Percentiles rank a stretch among this genome's conserved stretches.
phyloP scores from a whole-genome alignment of 2,329 filamentous ascomycete species.

The Verticillium albo-atrum region DNA sequence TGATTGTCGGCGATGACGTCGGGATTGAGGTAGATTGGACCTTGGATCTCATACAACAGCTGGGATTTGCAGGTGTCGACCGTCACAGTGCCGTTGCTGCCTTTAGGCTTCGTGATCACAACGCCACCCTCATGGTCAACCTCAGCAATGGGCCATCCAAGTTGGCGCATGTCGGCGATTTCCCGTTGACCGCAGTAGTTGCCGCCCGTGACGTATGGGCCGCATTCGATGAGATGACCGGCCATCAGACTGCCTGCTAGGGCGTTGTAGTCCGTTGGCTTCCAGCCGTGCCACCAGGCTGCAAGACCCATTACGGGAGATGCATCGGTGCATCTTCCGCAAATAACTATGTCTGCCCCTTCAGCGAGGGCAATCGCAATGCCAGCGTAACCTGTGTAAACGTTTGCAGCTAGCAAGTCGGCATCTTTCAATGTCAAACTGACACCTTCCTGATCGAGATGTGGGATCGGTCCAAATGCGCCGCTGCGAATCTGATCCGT shows the following conservation, averaged over 20 bases:
- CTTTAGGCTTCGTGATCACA: conserved; percentile 28
- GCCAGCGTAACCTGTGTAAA: conserved; percentile 45
- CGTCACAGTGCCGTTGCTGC: conserved; percentile 31
- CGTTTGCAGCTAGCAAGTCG: conserved; percentile 33
- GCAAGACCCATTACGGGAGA: conserved; percentile 52
- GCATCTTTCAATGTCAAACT: conserved; percentile 3
- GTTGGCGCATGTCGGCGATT: conserved; percentile 21
- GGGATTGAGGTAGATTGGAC: conserved; percentile 41
- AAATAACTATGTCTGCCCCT: conserved; percentile 44
- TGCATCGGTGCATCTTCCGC: conserved; percentile 43
- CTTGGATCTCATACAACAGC: conserved; percentile 45
- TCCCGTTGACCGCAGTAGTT: conserved; percentile 50
- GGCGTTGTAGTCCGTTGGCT: conserved; percentile 37
- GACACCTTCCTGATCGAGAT: conserved; percentile 11
- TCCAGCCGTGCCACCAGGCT: conserved; percentile 52
- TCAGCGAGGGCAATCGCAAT: conserved; percentile 36
- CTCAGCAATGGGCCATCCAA: conserved; percentile 33
- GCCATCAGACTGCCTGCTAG: conserved; percentile 47
- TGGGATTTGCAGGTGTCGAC: conserved; percentile 35
- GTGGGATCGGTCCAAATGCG: conserved; percentile 8
- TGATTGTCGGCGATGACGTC: conserved; percentile 40
- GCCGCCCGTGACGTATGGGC: conserved; percentile 46
- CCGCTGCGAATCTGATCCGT: conserved; percentile 14
- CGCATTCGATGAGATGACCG: conserved; percentile 51
- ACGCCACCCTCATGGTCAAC: conserved; percentile 24